These are phyloP conservation scores for Blastomyces parvus DNA, from an alignment of 2,329 filamentous ascomycete genomes.

Conservation along the genomic window DNA sequence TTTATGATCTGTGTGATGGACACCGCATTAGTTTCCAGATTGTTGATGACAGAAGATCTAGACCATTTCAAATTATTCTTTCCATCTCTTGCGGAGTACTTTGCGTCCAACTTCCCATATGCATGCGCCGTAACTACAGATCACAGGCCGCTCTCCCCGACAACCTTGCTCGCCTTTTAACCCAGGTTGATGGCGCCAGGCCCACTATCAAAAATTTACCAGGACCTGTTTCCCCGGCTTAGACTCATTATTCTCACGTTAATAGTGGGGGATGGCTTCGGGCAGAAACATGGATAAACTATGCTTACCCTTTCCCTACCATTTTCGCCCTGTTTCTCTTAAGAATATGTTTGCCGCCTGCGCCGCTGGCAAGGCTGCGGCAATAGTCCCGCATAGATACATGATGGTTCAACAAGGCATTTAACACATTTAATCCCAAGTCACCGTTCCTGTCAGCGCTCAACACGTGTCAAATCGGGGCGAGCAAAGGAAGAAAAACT, in stretches of 20 bases:
- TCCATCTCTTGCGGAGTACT: neutral
- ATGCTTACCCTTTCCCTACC: neutral
- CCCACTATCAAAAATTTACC: neutral
- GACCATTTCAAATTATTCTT: neutral
- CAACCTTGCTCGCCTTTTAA: neutral
- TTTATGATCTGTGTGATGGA: neutral
- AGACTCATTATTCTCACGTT: neutral
- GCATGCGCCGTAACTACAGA: no score
- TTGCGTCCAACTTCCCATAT: neutral
- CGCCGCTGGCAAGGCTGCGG: neutral
- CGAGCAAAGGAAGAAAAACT: neutral
- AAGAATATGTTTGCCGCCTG: neutral
- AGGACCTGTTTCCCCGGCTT: neutral
- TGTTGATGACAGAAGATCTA: neutral
- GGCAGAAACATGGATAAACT: neutral
- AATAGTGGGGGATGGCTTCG: neutral
- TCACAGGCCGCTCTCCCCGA: no score
- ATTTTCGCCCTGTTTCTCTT: neutral
- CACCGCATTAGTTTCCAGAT: neutral
- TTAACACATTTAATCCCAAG: neutral
- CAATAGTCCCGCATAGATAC: neutral
- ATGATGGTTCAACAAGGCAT: neutral
- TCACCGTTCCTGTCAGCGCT: neutral
- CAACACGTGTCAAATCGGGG: constrained; percentile 2
- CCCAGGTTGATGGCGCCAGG: neutral